phyloP scores from a whole-genome alignment of 768 basidiomycete genomes.

The Leucosporidium yakuticum region DNA sequence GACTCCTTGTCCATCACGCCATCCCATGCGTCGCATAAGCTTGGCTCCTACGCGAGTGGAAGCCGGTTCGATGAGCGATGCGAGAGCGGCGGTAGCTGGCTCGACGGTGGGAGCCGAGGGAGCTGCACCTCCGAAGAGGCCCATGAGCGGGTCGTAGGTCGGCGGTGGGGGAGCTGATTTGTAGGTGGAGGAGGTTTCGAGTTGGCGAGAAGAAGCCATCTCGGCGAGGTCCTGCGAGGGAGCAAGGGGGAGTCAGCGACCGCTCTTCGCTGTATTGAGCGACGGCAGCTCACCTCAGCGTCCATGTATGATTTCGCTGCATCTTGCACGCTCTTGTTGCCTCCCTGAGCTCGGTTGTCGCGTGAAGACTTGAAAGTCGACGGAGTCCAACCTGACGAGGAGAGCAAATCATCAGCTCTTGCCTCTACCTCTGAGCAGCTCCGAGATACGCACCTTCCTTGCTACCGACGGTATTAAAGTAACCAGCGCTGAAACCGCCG shows the following conservation, averaged over 20 bases:
- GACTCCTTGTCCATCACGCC: slow-evolving; percentile 86
- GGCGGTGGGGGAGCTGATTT: slow-evolving; percentile 49
- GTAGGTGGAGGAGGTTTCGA: slow-evolving; percentile 69
- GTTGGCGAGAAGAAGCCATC: slow-evolving; percentile 61
- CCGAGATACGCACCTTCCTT: slow-evolving; percentile 67
- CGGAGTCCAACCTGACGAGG: slow-evolving; percentile 80
- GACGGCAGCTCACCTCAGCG: slow-evolving; percentile 56
- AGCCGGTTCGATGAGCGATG: slow-evolving; percentile 65
- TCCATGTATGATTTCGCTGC: slow-evolving; percentile 97
- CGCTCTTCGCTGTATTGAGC: not conserved
- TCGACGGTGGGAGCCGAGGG: not conserved
- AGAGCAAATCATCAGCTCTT: not conserved
- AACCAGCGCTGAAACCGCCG: slow-evolving; percentile 86
- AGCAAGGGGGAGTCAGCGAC: not conserved
- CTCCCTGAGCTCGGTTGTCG: slow-evolving; percentile 52
- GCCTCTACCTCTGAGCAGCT: not conserved
- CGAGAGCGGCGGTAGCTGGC: slow-evolving; percentile 49
- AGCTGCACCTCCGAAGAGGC: slow-evolving; percentile 10
- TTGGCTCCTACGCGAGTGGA: slow-evolving; percentile 75
- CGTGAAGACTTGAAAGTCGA: slow-evolving; percentile 88
- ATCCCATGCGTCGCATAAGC: slow-evolving; percentile 91
- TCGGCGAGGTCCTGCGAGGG: slow-evolving; percentile 62
- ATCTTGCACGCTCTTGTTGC: slow-evolving; percentile 46
- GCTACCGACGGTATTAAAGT: slow-evolving; percentile 91
- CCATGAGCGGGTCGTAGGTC: slow-evolving; percentile 29